Conservation (phyloP, 225 moss, liverwort and hornwort genomes). For the Bryum argenteum region DNA sequence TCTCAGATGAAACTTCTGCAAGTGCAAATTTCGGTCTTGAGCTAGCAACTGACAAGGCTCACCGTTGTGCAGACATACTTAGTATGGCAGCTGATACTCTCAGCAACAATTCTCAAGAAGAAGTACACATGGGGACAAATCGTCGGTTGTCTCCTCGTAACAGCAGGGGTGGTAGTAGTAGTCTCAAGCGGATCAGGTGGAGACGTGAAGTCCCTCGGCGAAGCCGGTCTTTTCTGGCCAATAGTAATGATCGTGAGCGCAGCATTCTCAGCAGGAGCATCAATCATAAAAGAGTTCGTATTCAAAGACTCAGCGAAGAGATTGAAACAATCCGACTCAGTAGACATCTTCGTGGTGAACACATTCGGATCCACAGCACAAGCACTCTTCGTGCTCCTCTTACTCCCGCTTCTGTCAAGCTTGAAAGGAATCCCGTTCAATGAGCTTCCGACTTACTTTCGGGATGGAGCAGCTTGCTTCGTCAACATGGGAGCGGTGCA, state of each 20-base stretch:
- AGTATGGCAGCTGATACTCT: conserved; percentile 33
- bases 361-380: conserved; percentile 23
- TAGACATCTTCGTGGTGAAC: conserved; percentile 36
- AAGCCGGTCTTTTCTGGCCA: conserved; percentile 30
- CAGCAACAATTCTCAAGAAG: conserved; percentile 26
- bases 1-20: too few species aligned
- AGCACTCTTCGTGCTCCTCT: conserved; percentile 15
- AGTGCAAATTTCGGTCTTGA: too few species aligned
- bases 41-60: too few species aligned
- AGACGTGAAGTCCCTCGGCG: conserved; percentile 8
- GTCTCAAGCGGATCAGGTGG: conserved; percentile 17
- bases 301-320: conserved; percentile 16
- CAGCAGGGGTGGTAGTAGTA: neutral
- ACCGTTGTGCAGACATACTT: conserved; percentile 23
- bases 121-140: conserved; percentile 1
- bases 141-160: conserved; percentile 21
- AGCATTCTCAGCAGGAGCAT: conserved; percentile 24
- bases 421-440: conserved; percentile 28
- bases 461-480: neutral
- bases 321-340: neutral
- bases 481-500: conserved; percentile 8
- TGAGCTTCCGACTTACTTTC: conserved; percentile 17
- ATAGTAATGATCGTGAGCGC: conserved; percentile 31
- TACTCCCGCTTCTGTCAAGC: conserved; percentile 15
- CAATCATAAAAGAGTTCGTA: conserved; percentile 35